Conservation (phyloP, 2,329 filamentous ascomycete genomes). For the Penicillium sp. region DNA sequence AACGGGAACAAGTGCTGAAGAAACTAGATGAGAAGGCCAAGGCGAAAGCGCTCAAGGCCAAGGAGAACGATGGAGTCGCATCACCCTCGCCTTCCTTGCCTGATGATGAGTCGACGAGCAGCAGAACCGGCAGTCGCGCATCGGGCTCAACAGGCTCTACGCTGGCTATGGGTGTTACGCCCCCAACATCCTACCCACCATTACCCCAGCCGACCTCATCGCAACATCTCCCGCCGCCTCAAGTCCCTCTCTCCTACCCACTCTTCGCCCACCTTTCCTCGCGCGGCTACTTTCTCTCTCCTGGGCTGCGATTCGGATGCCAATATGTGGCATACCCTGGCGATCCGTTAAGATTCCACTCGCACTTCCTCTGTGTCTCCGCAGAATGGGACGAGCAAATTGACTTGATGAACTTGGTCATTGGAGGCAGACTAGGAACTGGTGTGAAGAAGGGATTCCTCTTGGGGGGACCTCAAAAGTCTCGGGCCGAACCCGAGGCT, state of each 20-base stretch:
- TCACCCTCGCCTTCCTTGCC: conserved; percentile 1
- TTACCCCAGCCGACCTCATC: conserved; percentile 37
- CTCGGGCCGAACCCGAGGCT: conserved; percentile 39
- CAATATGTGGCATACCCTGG: conserved; percentile 95
- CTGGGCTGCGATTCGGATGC: conserved; percentile 91
- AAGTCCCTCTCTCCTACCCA: conserved; percentile 63
- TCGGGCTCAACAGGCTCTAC: conserved; percentile 15
- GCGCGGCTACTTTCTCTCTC: conserved; percentile 82
- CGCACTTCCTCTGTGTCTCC: conserved; percentile 86
- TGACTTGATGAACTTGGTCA: conserved; percentile 80
- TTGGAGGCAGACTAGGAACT: conserved; percentile 84
- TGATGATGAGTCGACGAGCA: conserved; percentile 4
- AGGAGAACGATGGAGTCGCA: conserved; percentile 20
- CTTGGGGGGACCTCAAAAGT: conserved; percentile 68
- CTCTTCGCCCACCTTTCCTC: conserved; percentile 81
- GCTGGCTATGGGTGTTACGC: conserved; percentile 48
- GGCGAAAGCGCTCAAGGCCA: conserved; percentile 17
- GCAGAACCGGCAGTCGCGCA: conserved; percentile 11
- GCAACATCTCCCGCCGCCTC: conserved; percentile 34
- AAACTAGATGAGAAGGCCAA: conserved; percentile 49
- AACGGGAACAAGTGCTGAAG: conserved; percentile 55
- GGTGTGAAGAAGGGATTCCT: conserved; percentile 96
- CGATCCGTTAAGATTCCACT: conserved; percentile 92
- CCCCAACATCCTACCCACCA: conserved; percentile 54
- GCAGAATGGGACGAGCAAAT: conserved; percentile 88